Evolutionary conservation across 2,329 filamentous ascomycete species (phyloP).

Genomic region (Beauveria brongniartii): DNA sequence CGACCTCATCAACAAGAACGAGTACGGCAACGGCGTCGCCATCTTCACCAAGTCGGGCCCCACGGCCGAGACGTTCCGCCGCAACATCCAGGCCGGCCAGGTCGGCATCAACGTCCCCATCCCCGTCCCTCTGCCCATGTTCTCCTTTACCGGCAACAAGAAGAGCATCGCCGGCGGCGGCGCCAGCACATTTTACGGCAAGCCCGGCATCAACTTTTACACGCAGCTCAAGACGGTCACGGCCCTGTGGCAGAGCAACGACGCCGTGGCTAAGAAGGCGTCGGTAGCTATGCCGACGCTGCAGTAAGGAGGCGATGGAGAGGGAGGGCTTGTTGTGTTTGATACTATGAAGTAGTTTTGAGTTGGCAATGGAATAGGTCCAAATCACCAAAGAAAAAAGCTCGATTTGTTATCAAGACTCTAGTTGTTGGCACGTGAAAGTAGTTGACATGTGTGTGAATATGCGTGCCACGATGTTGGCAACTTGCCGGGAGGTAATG

Average conservation of each 20-base stretch:
- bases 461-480: too few species aligned
- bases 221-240: conserved; percentile 98
- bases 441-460: too few species aligned
- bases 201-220: conserved; percentile 87
- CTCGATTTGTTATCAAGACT: too few species aligned
- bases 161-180: conserved; percentile 87
- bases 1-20: conserved; percentile 73
- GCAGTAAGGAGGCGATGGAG: conserved; percentile 17
- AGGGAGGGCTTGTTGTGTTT: background rate
- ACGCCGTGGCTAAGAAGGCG: conserved; percentile 78
- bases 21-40: conserved; percentile 79
- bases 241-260: conserved; percentile 76
- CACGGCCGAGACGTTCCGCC: conserved; percentile 70
- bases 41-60: conserved; percentile 76
- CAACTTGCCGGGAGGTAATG: too few species aligned
- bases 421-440: too few species aligned
- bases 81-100: conserved; percentile 76
- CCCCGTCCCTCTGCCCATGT: conserved; percentile 62
- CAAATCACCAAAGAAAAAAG: too few species aligned
- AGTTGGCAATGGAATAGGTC: too few species aligned
- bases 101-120: conserved; percentile 82
- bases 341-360: too few species aligned
- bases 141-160: conserved; percentile 73
- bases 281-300: conserved; percentile 76
- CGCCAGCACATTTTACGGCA: conserved; percentile 90